These are phyloP conservation scores for Penicillium sp. DNA, from an alignment of 2,329 filamentous ascomycete genomes.

Conservation along the genomic window DNA sequence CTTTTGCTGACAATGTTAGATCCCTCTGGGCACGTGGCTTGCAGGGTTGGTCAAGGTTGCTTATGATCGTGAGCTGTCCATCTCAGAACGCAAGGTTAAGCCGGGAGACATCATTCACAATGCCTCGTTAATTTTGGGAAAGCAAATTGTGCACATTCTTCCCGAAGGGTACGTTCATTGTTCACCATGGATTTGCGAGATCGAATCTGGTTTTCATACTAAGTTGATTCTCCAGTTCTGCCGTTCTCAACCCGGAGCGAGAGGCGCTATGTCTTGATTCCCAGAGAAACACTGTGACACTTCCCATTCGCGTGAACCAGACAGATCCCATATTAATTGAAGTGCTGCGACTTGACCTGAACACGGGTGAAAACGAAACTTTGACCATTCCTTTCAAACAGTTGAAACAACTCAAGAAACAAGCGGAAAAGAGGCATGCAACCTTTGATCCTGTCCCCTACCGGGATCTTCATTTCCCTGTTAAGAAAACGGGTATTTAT, in stretches of 20 bases:
- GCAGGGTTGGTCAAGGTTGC: constrained; percentile 74
- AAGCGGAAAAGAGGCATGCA: constrained; percentile 60
- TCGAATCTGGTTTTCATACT: constrained; percentile 25
- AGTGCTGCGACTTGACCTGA: constrained; percentile 80
- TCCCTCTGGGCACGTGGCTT: constrained; percentile 73
- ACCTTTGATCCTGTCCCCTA: constrained; percentile 54
- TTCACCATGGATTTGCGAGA: not conserved
- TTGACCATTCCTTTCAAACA: constrained; percentile 74
- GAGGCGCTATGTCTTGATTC: constrained; percentile 78
- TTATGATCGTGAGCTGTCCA: constrained; percentile 88
- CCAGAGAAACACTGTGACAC: constrained; percentile 58
- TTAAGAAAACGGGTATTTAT: constrained; percentile 89
- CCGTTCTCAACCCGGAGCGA: constrained; percentile 78
- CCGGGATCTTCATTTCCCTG: constrained; percentile 68
- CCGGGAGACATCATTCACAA: constrained; percentile 86
- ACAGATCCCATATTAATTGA: constrained; percentile 87
- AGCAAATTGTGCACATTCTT: constrained; percentile 95
- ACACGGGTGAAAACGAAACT: constrained; percentile 75
- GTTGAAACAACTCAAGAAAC: constrained; percentile 71
- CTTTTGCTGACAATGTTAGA: constrained; percentile 41
- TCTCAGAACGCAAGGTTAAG: constrained; percentile 92
- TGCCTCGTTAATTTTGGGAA: constrained; percentile 88
- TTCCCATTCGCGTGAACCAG: constrained; percentile 92
- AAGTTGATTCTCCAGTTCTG: constrained; percentile 58
- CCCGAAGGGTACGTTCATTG: constrained; percentile 71